A percentile compares a stretch with the other conserved stretches of the same genome.
Evolutionary conservation across 306 rosid genomes (phyloP).

Genomic region (Macrotyloma uniflorum): DNA sequence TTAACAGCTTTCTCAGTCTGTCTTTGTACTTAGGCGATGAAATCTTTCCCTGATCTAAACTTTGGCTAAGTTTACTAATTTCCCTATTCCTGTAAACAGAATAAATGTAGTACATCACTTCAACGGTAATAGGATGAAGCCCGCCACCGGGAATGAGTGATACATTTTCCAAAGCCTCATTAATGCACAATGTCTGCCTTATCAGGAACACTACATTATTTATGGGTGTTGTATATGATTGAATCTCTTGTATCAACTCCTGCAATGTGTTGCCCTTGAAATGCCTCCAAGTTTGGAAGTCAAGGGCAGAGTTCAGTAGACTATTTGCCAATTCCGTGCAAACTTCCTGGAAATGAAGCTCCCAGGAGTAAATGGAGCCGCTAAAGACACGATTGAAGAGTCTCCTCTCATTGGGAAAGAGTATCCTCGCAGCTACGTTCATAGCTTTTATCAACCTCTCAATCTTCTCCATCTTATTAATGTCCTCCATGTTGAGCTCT

Average conservation of each 20-base stretch:
- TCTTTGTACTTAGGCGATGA: not conserved
- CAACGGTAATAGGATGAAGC: not conserved
- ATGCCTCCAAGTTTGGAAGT: not conserved
- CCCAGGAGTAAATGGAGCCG: slow-evolving; percentile 54
- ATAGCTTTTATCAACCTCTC: slow-evolving; percentile 54
- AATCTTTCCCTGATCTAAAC: not conserved
- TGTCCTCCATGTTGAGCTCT: slow-evolving; percentile 63
- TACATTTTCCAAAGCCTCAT: not conserved
- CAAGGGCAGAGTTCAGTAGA: not conserved
- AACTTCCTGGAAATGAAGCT: slow-evolving; percentile 59
- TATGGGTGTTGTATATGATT: not conserved
- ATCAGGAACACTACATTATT: not conserved
- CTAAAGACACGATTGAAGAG: slow-evolving; percentile 62
- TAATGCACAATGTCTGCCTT: not conserved
- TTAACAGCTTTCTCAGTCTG: slow-evolving; percentile 54
- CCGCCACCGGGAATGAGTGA: not conserved
- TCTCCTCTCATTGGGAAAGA: slow-evolving; percentile 68
- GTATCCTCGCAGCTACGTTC: slow-evolving; percentile 54
- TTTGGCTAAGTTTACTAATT: not conserved
- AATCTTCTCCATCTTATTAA: slow-evolving; percentile 38
- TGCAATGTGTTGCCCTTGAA: slow-evolving; percentile 44
- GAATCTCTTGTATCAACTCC: slow-evolving; percentile 47
- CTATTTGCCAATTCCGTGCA: slow-evolving; percentile 59
- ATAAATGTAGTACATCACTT: not conserved
- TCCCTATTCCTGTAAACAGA: not conserved